A percentile compares a stretch with the other conserved stretches of the same genome.
Conservation (phyloP, 2,329 filamentous ascomycete species). For the Fusarium palustre region DNA sequence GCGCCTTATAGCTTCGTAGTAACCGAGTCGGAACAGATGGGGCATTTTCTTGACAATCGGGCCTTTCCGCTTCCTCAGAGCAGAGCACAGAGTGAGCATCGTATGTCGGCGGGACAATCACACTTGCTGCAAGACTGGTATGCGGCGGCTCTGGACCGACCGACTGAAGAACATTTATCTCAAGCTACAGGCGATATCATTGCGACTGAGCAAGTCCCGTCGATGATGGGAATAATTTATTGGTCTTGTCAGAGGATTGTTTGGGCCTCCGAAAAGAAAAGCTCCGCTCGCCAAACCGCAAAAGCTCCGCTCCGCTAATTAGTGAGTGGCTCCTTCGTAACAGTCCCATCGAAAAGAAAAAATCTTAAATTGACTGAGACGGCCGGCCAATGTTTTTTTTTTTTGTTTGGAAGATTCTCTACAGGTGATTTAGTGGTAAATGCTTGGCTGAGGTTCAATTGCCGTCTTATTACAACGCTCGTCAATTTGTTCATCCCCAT, state of each 20-base stretch:
- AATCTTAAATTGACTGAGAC: background rate
- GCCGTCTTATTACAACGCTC: background rate
- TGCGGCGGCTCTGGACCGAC: background rate
- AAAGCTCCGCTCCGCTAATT: slow-evolving; percentile 7
- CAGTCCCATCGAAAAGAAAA: slow-evolving; percentile 7
- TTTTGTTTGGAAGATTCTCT: background rate
- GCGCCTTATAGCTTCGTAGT: background rate
- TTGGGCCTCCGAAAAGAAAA: background rate
- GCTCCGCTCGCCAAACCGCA: background rate
- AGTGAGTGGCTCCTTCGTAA: background rate
- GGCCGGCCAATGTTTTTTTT: background rate
- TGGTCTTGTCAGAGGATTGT: background rate
- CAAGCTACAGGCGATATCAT: background rate
- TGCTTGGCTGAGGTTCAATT: background rate
- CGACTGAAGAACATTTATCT: background rate
- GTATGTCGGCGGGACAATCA: background rate
- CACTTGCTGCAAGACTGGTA: slow-evolving; percentile 8
- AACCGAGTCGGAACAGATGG: background rate
- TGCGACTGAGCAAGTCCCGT: too few relatives aligned
- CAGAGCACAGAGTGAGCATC: background rate
- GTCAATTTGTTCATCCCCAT: background rate
- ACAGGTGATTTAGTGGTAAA: background rate
- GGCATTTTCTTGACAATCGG: slow-evolving; percentile 10
- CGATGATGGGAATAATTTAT: background rate
- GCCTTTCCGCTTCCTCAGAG: slow-evolving; percentile 2